Evolutionary conservation across 2,329 filamentous ascomycete species (phyloP), one percentile per base, ranked within the genome.

Genomic region (Scedosporium boydii): DNA sequence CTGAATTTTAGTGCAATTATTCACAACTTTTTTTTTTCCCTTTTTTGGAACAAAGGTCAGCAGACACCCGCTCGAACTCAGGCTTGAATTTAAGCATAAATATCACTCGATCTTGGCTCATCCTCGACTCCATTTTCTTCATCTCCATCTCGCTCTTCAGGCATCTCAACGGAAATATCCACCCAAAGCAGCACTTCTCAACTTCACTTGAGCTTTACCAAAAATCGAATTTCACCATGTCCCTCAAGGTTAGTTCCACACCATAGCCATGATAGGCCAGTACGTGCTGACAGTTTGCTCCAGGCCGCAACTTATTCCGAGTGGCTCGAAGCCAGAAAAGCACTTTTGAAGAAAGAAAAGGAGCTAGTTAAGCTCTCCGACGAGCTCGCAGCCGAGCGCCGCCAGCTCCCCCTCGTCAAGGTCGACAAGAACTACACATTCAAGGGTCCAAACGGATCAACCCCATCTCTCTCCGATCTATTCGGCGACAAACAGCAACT

Each of bases 321-420:
- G 65, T 76, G 73, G 73, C 66, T 73, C 38, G 59, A 64, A 14
- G 70, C 72, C 41, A 70, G 71, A 55, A 75, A 71, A 53, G 68
- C 67, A 3, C 68, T 76, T 21, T 69, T 76, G 5, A 63, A 65
- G 16, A 74, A 74, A 59, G 73, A 76, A 62, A 76, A 75, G 60
- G 69, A 70, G 18, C 67, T 70, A 27, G 71, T 69, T 3, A 67
- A 65, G 44, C 70, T 70, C 48, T 63, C 63, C 57, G 70, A 73
- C 21, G 66, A 64, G 18, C 68, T 77, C 59, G 67, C 69, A 4
- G 65, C 68, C 0, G 60, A 71, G 38, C 72, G 72, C 21, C 72
- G 70, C 10, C 64, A 72, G 5, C 74, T 80, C 3, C 75, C 76
- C 26, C 73, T 78, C 68, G 74, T 77, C 58, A 73, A 72, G 38